A percentile compares a stretch with the other conserved stretches of the same genome.
Conservation (phyloP, 768 basidiomycete species). For the Trametes elegans region DNA sequence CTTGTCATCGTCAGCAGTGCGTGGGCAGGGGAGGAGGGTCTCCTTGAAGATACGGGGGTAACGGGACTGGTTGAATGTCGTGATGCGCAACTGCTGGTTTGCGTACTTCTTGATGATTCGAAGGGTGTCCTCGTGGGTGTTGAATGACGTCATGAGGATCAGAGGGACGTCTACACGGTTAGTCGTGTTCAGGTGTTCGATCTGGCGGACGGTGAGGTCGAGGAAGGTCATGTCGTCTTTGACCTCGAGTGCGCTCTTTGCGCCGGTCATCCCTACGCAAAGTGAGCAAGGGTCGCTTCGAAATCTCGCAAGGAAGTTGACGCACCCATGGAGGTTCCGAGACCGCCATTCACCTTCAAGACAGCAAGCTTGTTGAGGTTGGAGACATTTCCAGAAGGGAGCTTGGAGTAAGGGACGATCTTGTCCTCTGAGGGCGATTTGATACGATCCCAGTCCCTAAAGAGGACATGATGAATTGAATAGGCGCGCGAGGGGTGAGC, state of each 20-base stretch:
- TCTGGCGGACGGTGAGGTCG: constrained; percentile 90
- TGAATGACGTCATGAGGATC: constrained; percentile 98
- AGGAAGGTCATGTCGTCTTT: constrained; percentile 98
- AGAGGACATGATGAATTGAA: not conserved
- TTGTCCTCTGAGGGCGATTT: constrained; percentile 83
- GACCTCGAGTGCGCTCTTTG: constrained; percentile 93
- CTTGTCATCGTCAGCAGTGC: constrained; percentile 79
- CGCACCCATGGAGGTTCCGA: constrained; percentile 86
- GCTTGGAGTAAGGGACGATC: constrained; percentile 77
- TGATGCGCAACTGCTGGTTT: constrained; percentile 91
- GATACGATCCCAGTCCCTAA: constrained; percentile 47
- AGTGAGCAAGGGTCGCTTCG: not conserved
- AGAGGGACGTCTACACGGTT: constrained; percentile 89
- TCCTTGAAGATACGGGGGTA: constrained; percentile 94
- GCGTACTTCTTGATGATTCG: constrained; percentile 97
- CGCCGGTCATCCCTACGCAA: constrained; percentile 73
- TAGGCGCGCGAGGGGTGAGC: constrained; percentile 3
- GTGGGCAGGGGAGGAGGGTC: constrained; percentile 80
- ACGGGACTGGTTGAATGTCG: constrained; percentile 89
- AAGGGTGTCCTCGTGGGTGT: constrained; percentile 94
- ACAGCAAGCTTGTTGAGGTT: constrained; percentile 91
- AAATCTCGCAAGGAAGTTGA: constrained; percentile 4
- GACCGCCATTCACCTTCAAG: constrained; percentile 93
- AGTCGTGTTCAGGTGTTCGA: constrained; percentile 90
- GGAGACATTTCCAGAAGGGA: constrained; percentile 57